A percentile compares a stretch with the other conserved stretches of the same genome.
These are phyloP conservation scores for Colletotrichum sp. DNA, from an alignment of 2,329 filamentous ascomycete species.

Conservation along the genomic window DNA sequence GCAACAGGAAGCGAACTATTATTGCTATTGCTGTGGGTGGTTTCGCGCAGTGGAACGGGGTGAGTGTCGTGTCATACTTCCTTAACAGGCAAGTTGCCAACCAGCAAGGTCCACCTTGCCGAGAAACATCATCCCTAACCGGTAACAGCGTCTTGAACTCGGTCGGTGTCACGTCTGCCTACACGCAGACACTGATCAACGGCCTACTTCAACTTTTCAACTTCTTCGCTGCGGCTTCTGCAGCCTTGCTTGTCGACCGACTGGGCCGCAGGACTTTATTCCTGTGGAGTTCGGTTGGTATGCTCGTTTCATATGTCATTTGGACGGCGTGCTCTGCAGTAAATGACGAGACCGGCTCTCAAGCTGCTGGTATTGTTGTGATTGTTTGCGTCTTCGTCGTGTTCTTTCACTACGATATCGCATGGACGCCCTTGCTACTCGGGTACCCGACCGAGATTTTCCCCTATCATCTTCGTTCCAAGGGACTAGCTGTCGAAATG, in stretches of 20 bases:
- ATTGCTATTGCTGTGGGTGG: slow-evolving; percentile 26
- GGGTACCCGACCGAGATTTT: slow-evolving; percentile 33
- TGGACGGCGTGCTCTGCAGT: slow-evolving; percentile 39
- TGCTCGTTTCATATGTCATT: slow-evolving; percentile 39
- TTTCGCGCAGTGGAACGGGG: slow-evolving; percentile 32
- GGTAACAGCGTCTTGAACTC: slow-evolving; percentile 33
- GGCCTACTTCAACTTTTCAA: slow-evolving; percentile 29
- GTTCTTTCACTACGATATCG: slow-evolving; percentile 40
- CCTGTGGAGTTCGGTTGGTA: slow-evolving; percentile 32
- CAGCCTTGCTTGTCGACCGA: slow-evolving; percentile 30
- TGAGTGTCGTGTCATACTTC: slow-evolving; percentile 43
- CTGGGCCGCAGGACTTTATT: slow-evolving; percentile 36
- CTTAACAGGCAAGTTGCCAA: slow-evolving; percentile 23
- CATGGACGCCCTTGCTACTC: slow-evolving; percentile 36
- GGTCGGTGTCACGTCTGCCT: slow-evolving; percentile 32
- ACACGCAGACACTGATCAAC: slow-evolving; percentile 45
- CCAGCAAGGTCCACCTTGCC: too few species aligned
- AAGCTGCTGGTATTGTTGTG: slow-evolving; percentile 24
- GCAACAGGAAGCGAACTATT: slow-evolving; percentile 30
- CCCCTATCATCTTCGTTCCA: slow-evolving; percentile 24
- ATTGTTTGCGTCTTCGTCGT: slow-evolving; percentile 42
- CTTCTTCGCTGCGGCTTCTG: slow-evolving; percentile 1
- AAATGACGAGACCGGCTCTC: slow-evolving; percentile 5
- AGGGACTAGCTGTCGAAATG: slow-evolving; percentile 7
- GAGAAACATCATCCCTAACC: too few species aligned